Evolutionary conservation across 495 filamentous ascomycete species (phyloP), one percentile per base, ranked within the genome.

Genomic region (Aspergillus taichungensis): DNA sequence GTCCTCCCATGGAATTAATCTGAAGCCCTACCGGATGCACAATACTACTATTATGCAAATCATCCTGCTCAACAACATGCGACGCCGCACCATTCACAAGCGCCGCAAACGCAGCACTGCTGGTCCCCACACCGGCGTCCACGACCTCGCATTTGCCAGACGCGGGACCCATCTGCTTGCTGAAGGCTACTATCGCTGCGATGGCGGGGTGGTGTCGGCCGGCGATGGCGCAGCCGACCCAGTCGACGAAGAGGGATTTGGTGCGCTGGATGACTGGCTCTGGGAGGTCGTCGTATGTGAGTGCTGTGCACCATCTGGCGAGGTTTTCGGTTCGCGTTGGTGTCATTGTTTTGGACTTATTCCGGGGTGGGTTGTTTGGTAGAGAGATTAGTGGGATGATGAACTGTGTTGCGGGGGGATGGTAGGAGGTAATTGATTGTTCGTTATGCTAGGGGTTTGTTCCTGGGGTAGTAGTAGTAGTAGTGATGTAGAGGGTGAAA

Each of bases 61-160:
- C 63, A 54, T 66, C 63, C 37, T 66, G 63, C 43, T 66, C 63
- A 10, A 66, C 63, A 0, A 66, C 63, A 55, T 66, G 63, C 2
- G 61, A 59, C 9, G 63, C 48, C 27, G 59, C 63, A n/a, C 51
- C 63, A 40, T 66, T 66, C 3, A 66, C 47, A 35, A 66, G 30
- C 46, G 54, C 57, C 27, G 63, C 63, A 51, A 66, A 66, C 24
- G 61, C 63, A 0, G 63, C 53, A 28, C 54, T 62, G 7, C 51
- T 62, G 0, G 46, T 52, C 14, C 30, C 45, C 30, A 59, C 40
- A 5, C 50, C 40, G 5, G 56, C 55, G 51, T 66, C 60, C 6
- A 66, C 45, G 3, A 66, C 12, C 43, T 66, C 63, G 37, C 61
- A 51, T 11, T 56, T 62, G 3, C 63, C 63, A 32, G 40, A 47